A percentile compares a stretch with the other conserved stretches of the same genome.
Evolutionary conservation across 2,329 filamentous ascomycete species (phyloP).

Genomic region (Stylonectria norvegica): DNA sequence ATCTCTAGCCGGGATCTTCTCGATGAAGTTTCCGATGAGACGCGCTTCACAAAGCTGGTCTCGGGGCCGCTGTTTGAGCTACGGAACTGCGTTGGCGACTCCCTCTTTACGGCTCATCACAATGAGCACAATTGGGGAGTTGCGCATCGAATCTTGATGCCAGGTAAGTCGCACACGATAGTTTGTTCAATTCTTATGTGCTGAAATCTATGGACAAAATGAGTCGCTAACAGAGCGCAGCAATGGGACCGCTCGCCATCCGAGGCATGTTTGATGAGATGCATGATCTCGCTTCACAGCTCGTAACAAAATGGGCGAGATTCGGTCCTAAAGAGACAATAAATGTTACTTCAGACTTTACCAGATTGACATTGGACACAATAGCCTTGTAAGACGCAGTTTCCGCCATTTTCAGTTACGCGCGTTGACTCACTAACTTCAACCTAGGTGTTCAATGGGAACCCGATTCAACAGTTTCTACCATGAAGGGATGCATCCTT

Average conservation of each 20-base stretch:
- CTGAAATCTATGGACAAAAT: too few species aligned
- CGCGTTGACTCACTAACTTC: background rate
- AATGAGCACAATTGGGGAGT: constrained; percentile 50
- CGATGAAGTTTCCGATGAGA: constrained; percentile 59
- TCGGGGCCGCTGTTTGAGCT: constrained; percentile 36
- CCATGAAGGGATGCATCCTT: constrained; percentile 17
- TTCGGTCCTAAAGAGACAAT: constrained; percentile 43
- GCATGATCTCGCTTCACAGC: constrained; percentile 58
- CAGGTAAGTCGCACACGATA: too few species aligned
- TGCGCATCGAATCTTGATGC: constrained; percentile 59
- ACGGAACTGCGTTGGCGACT: constrained; percentile 51
- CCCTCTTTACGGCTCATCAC: constrained; percentile 53
- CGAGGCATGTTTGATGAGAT: constrained; percentile 42
- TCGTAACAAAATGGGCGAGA: constrained; percentile 55
- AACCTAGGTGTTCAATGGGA: constrained; percentile 44
- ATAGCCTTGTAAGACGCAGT: constrained; percentile 48
- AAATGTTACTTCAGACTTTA: constrained; percentile 56
- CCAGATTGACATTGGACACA: constrained; percentile 59
- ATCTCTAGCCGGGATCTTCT: constrained; percentile 27
- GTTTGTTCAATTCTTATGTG: too few species aligned
- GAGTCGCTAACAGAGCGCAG: constrained; percentile 3
- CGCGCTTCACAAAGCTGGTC: constrained; percentile 54
- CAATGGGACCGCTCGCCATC: constrained; percentile 62
- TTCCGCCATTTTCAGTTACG: background rate
- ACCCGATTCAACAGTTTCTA: constrained; percentile 63